Evolutionary conservation across 2,329 filamentous ascomycete genomes (phyloP), one percentile per base, ranked within the genome.

Genomic region (Zasmidium cellare): DNA sequence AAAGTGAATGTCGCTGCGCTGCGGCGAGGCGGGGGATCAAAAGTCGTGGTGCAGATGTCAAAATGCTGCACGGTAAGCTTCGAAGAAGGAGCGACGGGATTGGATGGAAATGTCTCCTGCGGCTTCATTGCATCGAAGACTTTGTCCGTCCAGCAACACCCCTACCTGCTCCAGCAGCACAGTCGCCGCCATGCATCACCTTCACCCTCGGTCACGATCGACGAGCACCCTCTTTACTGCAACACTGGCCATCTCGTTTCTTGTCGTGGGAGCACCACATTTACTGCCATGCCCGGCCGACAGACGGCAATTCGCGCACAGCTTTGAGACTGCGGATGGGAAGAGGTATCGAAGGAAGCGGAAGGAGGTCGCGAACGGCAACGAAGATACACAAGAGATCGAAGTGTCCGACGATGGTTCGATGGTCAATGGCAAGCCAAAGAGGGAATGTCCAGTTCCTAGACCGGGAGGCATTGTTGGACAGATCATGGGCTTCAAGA

Each of bases 211-310:
- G 75, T 97, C 93, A 66, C 88, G 91, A 69, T 90, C 91, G 79
- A 99, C 94, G 68, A 92, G 90, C 56, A 94, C 92, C 47, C 87
- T 99, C 60, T 99, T 99, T 79, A 92, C 91, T 51, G 91, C 89
- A n/a, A 97, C 93, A 1, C 84, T 97, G 55, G 82, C 90, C 62
- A 87, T 92, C 28, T 94, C 90, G 67, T 96, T 99, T 75, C 84
- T 96, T 63, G 92, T 99, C 61, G 94, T 99, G 53, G 91, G 86
- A 25, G 81, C 96, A 46, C 94, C 94, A 20, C 94, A 99, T 74
- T 72, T 96, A 25, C 84, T 99, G 18, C 94, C 94, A 1, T 99
- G 94, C 72, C 94, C 94, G 1, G 90, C 91, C 24, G 77, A 79
- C 47, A 90, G 90, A 1, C 84, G 90, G 64, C 84, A 87, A 31